Percentiles rank a stretch among this genome's conserved stretches.
Conservation (phyloP, 2,329 filamentous ascomycete species). For the Leptographium lundbergii region DNA sequence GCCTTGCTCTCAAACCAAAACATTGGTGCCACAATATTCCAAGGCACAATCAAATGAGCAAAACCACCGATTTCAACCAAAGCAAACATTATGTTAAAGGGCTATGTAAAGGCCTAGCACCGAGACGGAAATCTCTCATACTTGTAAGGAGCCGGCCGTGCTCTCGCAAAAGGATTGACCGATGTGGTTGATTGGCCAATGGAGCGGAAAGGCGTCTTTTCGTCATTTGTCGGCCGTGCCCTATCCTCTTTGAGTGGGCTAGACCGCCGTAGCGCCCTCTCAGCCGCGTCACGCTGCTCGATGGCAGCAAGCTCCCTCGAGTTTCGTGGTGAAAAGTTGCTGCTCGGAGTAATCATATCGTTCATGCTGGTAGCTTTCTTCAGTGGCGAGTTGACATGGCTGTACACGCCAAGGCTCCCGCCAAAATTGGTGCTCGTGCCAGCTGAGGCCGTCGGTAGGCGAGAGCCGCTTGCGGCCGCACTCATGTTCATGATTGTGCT, state of each 20-base stretch:
- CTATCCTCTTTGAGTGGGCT: conserved; percentile 29
- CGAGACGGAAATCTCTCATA: conserved; percentile 30
- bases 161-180: conserved; percentile 25
- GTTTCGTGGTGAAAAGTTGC: conserved; percentile 38
- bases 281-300: conserved; percentile 32
- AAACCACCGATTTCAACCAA: not conserved
- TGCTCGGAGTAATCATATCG: conserved; percentile 33
- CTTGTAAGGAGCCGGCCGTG: conserved; percentile 22
- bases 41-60: not conserved
- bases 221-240: not conserved
- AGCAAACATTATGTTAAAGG: not conserved
- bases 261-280: conserved; percentile 20
- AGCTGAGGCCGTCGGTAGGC: conserved; percentile 11
- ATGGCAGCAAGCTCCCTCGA: conserved; percentile 48
- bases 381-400: conserved; percentile 69
- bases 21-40: not conserved
- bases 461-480: conserved; percentile 12
- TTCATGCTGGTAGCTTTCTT: conserved; percentile 60
- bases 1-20: not conserved
- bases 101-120: conserved; percentile 1
- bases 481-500: conserved; percentile 4
- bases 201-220: not conserved
- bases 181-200: not conserved
- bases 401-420: conserved; percentile 69
- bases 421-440: conserved; percentile 32